Base-by-base conservation (phyloP, 2,329 filamentous ascomycete species). In the Cordyceps militaris region DNA sequence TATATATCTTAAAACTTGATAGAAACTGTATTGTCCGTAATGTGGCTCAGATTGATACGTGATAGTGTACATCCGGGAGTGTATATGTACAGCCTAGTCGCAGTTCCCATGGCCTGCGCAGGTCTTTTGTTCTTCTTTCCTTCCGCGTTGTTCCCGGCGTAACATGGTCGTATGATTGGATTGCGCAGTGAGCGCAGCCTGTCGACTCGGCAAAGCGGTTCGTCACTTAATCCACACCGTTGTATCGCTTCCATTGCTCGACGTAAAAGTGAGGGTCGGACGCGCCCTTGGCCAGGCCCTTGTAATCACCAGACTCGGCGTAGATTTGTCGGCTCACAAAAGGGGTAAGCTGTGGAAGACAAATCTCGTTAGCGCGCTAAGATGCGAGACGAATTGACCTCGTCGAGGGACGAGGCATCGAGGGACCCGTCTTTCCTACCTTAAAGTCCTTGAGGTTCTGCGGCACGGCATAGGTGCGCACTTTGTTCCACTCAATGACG, bases 381-480 rank as follows among this genome's bases (percentile, higher is more conserved):
- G 8, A 51, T 3, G n/a, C 9, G 36, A 7, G 19, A 21, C 38
- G 2, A 47, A 48, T 23, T 40, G 23, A 16, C 4, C 21, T 7
- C 19, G 10, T 8, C 4, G 3, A 28, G 43, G 3, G 24, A 19
- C 11, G 23, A 19, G 16, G 23, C 14, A 28, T 16, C 32, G 34
- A 30, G 16, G 23, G 38, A 19, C 13, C 4, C 9, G 16, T 43
- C 48, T n/a, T 57, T 63, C 76, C 24, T 72, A 94, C 91, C 76
- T 88, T 87, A 74, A 89, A 94, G 6, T 81, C 79, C 24, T 79
- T 78, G 60, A 95, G 71, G 48, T 80, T 78, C 40, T 84, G 73
- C 0, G 93, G 92, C 65, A 89, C 89, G 57, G 89, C 87, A 71
- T 91, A 99, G 56, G 92, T 96, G 73, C 93, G 86, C 68, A 97